Conservation (phyloP, 768 basidiomycete species). For the Infundibulicybe gibba region DNA sequence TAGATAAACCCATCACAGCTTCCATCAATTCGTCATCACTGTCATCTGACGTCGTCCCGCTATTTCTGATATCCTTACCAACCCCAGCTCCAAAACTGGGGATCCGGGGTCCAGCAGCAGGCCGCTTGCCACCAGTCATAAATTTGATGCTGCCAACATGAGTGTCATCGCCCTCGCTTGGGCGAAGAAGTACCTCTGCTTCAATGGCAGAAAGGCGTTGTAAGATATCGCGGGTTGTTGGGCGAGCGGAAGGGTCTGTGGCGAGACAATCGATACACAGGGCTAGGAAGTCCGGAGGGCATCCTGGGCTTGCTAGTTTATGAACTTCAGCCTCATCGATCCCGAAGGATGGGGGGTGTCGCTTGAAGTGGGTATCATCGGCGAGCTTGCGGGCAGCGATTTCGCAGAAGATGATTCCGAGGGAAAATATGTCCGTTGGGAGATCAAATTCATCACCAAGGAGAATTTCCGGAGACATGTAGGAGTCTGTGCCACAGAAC, state of each 20-base stretch:
- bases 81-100: conserved; percentile 82
- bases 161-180: conserved; percentile 60
- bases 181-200: conserved; percentile 69
- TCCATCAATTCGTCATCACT: conserved; percentile 70
- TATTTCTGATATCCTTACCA: conserved; percentile 52
- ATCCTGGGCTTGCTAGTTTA: conserved; percentile 62
- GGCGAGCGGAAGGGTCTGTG: conserved; percentile 63
- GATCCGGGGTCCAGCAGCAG: conserved; percentile 63
- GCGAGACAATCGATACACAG: conserved; percentile 78
- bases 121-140: conserved; percentile 66
- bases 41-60: conserved; percentile 42
- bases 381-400: conserved; percentile 84
- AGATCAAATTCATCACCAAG: conserved; percentile 90
- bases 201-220: conserved; percentile 78
- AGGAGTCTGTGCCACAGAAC: conserved; percentile 90
- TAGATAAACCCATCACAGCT: conserved; percentile 51
- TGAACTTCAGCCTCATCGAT: conserved; percentile 76
- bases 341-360: conserved; percentile 74
- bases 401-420: conserved; percentile 92
- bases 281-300: conserved; percentile 73
- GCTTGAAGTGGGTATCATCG: conserved; percentile 75
- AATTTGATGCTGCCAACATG: conserved; percentile 88
- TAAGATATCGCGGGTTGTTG: conserved; percentile 77
- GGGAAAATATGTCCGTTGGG: conserved; percentile 91
- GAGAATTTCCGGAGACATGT: conserved; percentile 97